phyloP scores from a whole-genome alignment of 306 rosid genomes.

The Acacia crassicarpa region DNA sequence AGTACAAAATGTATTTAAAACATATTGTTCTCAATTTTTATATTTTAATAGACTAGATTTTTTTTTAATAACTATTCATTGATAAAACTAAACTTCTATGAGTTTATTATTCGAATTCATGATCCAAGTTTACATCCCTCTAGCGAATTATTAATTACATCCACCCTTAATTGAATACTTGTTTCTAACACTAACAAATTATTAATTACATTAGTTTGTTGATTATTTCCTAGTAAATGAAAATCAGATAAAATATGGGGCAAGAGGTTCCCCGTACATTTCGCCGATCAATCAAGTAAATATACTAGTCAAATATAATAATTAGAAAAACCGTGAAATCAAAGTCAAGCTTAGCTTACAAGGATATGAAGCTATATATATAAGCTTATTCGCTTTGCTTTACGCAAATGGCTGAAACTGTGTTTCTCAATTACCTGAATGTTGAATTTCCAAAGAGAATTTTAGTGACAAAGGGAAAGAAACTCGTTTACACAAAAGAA shows the following conservation, averaged over 20 bases:
- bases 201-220: not conserved
- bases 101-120: no score
- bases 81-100: no score
- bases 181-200: not conserved
- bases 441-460: slow-evolving; percentile 10
- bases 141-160: no score
- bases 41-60: no score
- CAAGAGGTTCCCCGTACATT: not conserved
- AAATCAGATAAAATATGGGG: not conserved
- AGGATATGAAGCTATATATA: not conserved
- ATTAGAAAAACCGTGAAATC: not conserved
- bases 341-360: not conserved
- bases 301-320: not conserved
- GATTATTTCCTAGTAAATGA: not conserved
- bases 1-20: no score
- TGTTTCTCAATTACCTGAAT: not conserved
- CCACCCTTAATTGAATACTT: not conserved
- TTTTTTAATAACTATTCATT: no score
- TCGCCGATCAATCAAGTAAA: not conserved
- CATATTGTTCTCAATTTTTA: no score
- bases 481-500: not conserved
- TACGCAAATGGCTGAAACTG: not conserved
- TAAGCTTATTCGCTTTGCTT: slow-evolving; percentile 22
- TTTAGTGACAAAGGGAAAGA: not conserved
- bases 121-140: no score